Evolutionary conservation across 164 flowering plant species (phyloP).

Genomic region (Paratinospora sagittata): DNA sequence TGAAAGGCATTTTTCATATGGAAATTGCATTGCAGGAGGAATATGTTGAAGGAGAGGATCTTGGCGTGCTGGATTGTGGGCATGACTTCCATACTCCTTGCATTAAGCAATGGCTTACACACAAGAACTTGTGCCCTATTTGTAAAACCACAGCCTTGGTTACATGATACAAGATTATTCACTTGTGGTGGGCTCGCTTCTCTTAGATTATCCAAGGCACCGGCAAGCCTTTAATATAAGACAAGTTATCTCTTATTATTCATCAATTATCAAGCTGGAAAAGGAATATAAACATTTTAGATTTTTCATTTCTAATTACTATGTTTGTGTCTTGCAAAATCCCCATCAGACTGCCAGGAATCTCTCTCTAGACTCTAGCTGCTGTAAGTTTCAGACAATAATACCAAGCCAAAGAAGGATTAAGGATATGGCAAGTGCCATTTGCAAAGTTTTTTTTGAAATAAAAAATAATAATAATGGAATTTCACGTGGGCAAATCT

Average conservation of each 20-base stretch:
- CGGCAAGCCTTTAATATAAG: neutral
- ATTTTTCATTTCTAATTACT: neutral
- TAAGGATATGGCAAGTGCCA: too few relatives aligned
- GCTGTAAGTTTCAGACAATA: too few relatives aligned
- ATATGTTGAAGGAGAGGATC: constrained; percentile 58
- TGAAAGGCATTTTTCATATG: neutral
- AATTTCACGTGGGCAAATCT: too few relatives aligned
- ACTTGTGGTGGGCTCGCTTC: neutral
- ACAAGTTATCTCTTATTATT: neutral
- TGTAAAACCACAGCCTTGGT: constrained; percentile 70
- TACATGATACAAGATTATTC: constrained; percentile 12
- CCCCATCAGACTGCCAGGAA: too few relatives aligned
- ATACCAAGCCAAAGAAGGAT: too few relatives aligned
- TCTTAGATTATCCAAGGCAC: neutral
- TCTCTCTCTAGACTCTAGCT: too few relatives aligned
- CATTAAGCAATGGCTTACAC: constrained; percentile 67
- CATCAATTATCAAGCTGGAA: neutral
- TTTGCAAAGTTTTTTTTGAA: too few relatives aligned
- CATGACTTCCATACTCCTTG: constrained; percentile 71
- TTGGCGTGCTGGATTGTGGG: constrained; percentile 73
- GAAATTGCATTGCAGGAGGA: constrained; percentile 53
- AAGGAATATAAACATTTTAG: neutral
- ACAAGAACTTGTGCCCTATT: constrained; percentile 79
- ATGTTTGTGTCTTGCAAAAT: too few relatives aligned
- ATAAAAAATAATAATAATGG: too few relatives aligned